Evolutionary conservation across 2,329 filamentous ascomycete genomes (phyloP).

Genomic region (Calonectria pseudoturangicola): DNA sequence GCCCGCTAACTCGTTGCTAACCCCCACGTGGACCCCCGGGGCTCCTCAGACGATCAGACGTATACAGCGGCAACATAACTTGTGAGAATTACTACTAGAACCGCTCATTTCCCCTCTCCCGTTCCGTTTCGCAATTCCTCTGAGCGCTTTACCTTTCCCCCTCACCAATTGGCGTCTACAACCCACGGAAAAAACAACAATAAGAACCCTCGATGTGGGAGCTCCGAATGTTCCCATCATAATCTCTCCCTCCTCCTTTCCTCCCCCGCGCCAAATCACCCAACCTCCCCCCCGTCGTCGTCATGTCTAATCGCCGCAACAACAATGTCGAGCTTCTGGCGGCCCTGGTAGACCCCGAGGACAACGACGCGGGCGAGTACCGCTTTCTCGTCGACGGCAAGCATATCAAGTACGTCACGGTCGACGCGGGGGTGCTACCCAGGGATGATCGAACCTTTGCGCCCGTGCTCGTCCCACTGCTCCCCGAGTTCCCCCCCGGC

Average conservation of each 20-base stretch:
- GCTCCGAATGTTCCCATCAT: slow-evolving; percentile 16
- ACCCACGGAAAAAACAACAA: not conserved
- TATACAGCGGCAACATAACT: slow-evolving; percentile 10
- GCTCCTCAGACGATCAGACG: slow-evolving; percentile 37
- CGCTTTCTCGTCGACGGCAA: slow-evolving; percentile 61
- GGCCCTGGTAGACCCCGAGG: slow-evolving; percentile 52
- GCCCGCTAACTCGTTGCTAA: slow-evolving; percentile 30
- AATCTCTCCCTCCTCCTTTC: not conserved
- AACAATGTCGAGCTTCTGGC: slow-evolving; percentile 53
- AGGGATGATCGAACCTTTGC: slow-evolving; percentile 58
- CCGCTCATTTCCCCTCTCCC: not conserved
- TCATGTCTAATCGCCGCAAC: slow-evolving; percentile 25
- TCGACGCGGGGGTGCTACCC: slow-evolving; percentile 59
- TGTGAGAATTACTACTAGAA: slow-evolving; percentile 17
- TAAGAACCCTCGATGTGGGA: not conserved
- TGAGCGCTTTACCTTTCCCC: slow-evolving; percentile 13
- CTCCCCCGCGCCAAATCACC: not conserved
- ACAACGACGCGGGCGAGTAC: slow-evolving; percentile 58
- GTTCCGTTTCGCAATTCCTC: too few relatives aligned
- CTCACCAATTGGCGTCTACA: slow-evolving; percentile 9
- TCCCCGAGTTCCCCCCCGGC: slow-evolving; percentile 62
- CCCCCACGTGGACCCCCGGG: slow-evolving; percentile 36
- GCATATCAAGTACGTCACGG: slow-evolving; percentile 63
- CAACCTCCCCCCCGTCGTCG: not conserved
- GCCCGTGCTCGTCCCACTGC: slow-evolving; percentile 56